Evolutionary conservation across 345 rosid genomes (phyloP).

Genomic region (Corymbia maculata): DNA sequence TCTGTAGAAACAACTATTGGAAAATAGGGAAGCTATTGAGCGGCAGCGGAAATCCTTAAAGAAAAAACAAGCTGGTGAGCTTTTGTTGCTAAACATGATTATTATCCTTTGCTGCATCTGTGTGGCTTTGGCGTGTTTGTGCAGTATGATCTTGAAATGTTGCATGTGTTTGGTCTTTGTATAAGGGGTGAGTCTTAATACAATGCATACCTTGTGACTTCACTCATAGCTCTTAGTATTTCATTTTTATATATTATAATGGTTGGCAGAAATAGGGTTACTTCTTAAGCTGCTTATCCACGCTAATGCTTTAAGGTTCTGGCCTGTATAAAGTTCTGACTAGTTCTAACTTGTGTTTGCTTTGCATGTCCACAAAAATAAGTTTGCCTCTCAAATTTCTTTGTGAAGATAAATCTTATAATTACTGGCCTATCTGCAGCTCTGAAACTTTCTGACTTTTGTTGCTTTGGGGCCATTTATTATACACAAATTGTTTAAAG

Average conservation of each 20-base stretch:
- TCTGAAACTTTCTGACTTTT: not conserved
- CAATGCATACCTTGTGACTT: not conserved
- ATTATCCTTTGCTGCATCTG: not conserved
- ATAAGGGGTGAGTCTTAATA: not conserved
- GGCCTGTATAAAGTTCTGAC: not conserved
- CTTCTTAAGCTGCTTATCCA: not conserved
- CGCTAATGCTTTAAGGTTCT: not conserved
- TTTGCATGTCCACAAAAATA: not conserved
- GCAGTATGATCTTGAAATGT: not conserved
- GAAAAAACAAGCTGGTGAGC: constrained; percentile 78
- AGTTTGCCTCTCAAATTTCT: not conserved
- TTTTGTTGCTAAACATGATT: not conserved
- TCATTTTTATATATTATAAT: not conserved
- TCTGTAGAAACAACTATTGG: constrained; percentile 69
- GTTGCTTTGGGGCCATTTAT: not conserved
- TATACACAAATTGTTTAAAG: not conserved
- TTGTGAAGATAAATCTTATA: not conserved
- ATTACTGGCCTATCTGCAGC: not conserved
- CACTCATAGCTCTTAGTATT: not conserved
- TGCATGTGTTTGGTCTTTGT: not conserved
- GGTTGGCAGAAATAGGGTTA: not conserved
- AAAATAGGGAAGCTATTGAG: constrained; percentile 92
- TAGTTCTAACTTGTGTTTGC: not conserved
- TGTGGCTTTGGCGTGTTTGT: not conserved
- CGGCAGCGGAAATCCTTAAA: constrained; percentile 85